These are phyloP conservation scores for Fusarium drepaniforme DNA, from an alignment of 2,329 filamentous ascomycete genomes.

Conservation along the genomic window DNA sequence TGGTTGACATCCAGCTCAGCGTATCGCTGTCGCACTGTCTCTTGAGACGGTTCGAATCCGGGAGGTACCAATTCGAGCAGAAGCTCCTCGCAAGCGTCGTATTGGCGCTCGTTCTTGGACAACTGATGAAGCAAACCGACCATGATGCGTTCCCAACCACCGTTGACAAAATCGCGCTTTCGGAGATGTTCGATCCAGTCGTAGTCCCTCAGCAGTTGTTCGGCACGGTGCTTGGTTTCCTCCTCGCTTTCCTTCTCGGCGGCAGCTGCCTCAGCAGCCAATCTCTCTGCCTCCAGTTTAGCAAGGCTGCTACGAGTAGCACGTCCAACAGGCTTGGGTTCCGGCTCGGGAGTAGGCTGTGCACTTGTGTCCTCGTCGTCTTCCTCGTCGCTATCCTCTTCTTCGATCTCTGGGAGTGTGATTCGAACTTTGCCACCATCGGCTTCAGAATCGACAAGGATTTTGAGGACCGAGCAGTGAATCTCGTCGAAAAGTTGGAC, in stretches of 20 bases:
- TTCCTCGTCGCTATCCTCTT: slow-evolving; percentile 76
- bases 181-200: slow-evolving; percentile 89
- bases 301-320: slow-evolving; percentile 89
- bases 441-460: slow-evolving; percentile 80
- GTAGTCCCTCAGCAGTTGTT: slow-evolving; percentile 79
- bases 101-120: slow-evolving; percentile 78
- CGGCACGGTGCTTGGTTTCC: slow-evolving; percentile 73
- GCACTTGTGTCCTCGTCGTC: slow-evolving; percentile 67
- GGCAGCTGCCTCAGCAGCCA: slow-evolving; percentile 71
- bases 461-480: slow-evolving; percentile 91
- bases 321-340: slow-evolving; percentile 74
- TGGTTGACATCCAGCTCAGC: slow-evolving; percentile 83
- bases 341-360: slow-evolving; percentile 76
- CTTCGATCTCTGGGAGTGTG: slow-evolving; percentile 78
- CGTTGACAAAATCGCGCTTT: slow-evolving; percentile 86
- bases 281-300: slow-evolving; percentile 79
- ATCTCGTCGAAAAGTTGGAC: slow-evolving; percentile 92
- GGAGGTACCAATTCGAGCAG: slow-evolving; percentile 85
- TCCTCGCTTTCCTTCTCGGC: slow-evolving; percentile 64
- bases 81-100: slow-evolving; percentile 81
- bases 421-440: slow-evolving; percentile 85
- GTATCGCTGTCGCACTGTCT: slow-evolving; percentile 81
- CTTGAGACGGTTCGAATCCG: slow-evolving; percentile 78
- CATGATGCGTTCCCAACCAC: slow-evolving; percentile 92
- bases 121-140: slow-evolving; percentile 89